phyloP scores from a whole-genome alignment of 805 yeast genomes.

The Huiozyma sinensis region DNA sequence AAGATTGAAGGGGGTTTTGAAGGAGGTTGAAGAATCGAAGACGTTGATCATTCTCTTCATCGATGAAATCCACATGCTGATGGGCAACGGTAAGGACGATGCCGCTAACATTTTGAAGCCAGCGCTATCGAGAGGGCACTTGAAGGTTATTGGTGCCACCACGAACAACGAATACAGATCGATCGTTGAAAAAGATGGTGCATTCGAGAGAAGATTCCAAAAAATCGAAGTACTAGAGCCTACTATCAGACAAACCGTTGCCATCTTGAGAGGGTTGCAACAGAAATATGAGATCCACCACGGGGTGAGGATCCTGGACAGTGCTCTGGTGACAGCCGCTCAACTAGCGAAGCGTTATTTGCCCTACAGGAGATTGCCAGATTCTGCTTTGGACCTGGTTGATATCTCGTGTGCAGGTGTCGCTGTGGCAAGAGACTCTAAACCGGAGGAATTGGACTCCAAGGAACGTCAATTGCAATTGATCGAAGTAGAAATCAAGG shows the following conservation, averaged over 20 bases:
- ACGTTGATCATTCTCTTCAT: constrained; percentile 82
- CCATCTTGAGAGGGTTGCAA: constrained; percentile 91
- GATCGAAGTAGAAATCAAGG: constrained; percentile 90
- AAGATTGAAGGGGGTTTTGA: constrained; percentile 90
- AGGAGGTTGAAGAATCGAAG: constrained; percentile 82
- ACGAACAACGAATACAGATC: constrained; percentile 91
- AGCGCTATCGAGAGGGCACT: constrained; percentile 89
- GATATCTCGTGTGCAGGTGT: constrained; percentile 96
- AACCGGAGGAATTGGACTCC: constrained; percentile 91
- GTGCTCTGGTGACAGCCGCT: constrained; percentile 89
- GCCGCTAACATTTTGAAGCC: constrained; percentile 96
- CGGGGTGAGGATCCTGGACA: constrained; percentile 91
- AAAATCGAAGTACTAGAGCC: constrained; percentile 94
- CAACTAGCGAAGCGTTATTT: constrained; percentile 88
- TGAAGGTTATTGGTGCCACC: constrained; percentile 98
- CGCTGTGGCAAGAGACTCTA: constrained; percentile 96
- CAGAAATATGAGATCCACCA: constrained; percentile 94
- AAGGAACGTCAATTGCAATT: constrained; percentile 87
- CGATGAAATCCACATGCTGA: constrained; percentile 97
- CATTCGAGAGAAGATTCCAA: constrained; percentile 96
- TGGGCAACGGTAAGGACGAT: constrained; percentile 98
- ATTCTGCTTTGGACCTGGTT: constrained; percentile 90
- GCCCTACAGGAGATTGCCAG: constrained; percentile 92
- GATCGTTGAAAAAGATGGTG: constrained; percentile 92
- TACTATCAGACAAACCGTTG: constrained; percentile 83